phyloP scores from a whole-genome alignment of 768 basidiomycete genomes.

The Pleurotus tuoliensis region DNA sequence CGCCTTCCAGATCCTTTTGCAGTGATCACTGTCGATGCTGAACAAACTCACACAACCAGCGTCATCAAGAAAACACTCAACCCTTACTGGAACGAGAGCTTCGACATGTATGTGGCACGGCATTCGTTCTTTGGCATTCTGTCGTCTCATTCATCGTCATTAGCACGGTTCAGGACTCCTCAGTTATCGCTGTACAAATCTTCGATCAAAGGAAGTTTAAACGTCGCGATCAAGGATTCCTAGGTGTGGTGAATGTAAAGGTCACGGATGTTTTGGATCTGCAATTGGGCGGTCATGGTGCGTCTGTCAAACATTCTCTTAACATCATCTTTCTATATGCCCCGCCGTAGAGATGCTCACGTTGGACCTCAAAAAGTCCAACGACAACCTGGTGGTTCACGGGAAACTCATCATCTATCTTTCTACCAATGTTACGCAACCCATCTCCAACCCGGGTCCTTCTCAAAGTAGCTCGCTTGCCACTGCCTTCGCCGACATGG shows the following conservation, averaged over 20 bases:
- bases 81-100: conserved; percentile 97
- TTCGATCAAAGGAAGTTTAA: conserved; percentile 99
- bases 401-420: conserved; percentile 97
- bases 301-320: conserved; percentile 20
- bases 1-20: conserved; percentile 97
- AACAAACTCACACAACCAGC: conserved; percentile 94
- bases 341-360: conserved; percentile 83
- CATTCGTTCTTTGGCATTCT: conserved; percentile 8
- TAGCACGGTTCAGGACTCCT: conserved; percentile 96
- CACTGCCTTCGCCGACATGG: conserved; percentile 57
- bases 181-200: conserved; percentile 95
- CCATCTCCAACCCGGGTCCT: conserved; percentile 82
- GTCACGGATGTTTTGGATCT: conserved; percentile 90
- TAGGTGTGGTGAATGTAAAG: conserved; percentile 94
- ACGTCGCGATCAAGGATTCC: conserved; percentile 94
- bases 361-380: conserved; percentile 96
- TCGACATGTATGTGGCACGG: conserved; percentile 75
- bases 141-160: conserved; percentile 3
- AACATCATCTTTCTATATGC: neutral
- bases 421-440: conserved; percentile 84
- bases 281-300: conserved; percentile 90
- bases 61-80: conserved; percentile 96
- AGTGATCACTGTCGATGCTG: conserved; percentile 96
- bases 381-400: conserved; percentile 95
- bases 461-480: conserved; percentile 61